Percentiles rank a stretch among this genome's conserved stretches.
Conservation (phyloP, 108 stramenopile species). For the Cyclostephanos invisitatus region DNA sequence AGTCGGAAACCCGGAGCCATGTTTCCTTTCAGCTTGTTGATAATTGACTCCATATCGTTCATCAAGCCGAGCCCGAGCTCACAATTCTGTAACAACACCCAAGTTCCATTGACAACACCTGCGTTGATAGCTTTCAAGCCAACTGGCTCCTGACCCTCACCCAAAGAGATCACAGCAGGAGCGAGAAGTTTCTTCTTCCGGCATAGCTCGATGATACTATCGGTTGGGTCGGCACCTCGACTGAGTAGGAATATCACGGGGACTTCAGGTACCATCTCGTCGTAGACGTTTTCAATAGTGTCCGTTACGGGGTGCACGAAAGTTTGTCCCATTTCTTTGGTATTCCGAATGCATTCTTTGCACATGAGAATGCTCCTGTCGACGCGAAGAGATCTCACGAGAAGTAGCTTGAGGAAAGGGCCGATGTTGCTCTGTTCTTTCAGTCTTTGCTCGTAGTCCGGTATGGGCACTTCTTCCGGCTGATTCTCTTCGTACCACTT, state of each 20-base stretch:
- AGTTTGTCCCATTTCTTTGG: conserved; percentile 79
- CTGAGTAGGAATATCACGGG: conserved; percentile 91
- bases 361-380: conserved; percentile 88
- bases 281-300: conserved; percentile 87
- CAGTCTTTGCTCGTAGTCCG: conserved; percentile 86
- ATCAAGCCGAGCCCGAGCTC: conserved; percentile 87
- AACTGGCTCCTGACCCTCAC: conserved; percentile 94
- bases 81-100: conserved; percentile 93
- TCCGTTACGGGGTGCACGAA: conserved; percentile 93
- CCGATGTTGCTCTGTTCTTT: conserved; percentile 69
- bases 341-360: conserved; percentile 81
- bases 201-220: conserved; percentile 82
- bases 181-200: conserved; percentile 87
- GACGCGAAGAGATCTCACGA: conserved; percentile 85
- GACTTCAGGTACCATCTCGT: conserved; percentile 73
- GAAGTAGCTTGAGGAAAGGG: conserved; percentile 79
- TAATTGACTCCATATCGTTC: conserved; percentile 85
- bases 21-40: conserved; percentile 66
- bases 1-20: conserved; percentile 88
- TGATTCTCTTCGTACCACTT: conserved; percentile 90
- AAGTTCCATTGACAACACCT: conserved; percentile 87
- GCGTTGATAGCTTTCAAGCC: conserved; percentile 87
- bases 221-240: conserved; percentile 92
- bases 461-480: conserved; percentile 80
- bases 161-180: conserved; percentile 85